Base-by-base conservation (phyloP, 805 yeast genomes). In the Saccharomycopsis amapae region DNA sequence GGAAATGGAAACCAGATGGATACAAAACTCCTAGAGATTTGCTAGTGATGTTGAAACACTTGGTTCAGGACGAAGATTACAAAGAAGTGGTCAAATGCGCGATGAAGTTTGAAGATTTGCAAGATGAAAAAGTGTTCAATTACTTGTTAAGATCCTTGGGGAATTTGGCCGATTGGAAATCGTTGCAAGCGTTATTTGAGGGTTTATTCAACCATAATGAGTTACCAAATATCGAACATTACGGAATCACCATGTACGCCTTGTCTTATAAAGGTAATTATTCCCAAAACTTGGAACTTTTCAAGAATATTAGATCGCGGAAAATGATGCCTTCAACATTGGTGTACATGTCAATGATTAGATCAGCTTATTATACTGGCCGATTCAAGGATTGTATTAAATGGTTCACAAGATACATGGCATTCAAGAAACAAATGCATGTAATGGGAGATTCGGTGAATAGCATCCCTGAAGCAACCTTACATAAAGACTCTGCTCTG, bases 171-270 rank as follows among this genome's bases (percentile, higher is more conserved):
- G 17, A 7, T 7, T 31, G 10, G 15, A n/a, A 31, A 31, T 6
- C 6, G n/a, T 31, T 31, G 15, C 35, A 31, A 31, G 15, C 6
- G n/a, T 15, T 38, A 10, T 38, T 22, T 15, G 33, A 38, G 13
- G 9, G 10, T 9, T 24, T 38, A 15, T 38, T 38, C 33, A 15
- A 19, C 5, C 9, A 9, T 9, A 15, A 26, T 17, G 22, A 19
- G n/a, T 26, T 38, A 22, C 41, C 41, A 23, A 38, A 13, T 17
- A n/a, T 24, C 19, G n/a, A 24, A 7, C 41, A 38, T 26, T 38
- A 38, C 15, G 41, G 22, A 13, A 24, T 38, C n/a, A 26, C 32
- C 17, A 38, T 38, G 41, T 26, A 17, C 17, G 10, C 17, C n/a
- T 15, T 38, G 9, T 31, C 41, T 12, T 10, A 38, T n/a, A n/a